These are phyloP conservation scores for Silene conica DNA, from an alignment of 148 eudicot genomes.

Conservation along the genomic window DNA sequence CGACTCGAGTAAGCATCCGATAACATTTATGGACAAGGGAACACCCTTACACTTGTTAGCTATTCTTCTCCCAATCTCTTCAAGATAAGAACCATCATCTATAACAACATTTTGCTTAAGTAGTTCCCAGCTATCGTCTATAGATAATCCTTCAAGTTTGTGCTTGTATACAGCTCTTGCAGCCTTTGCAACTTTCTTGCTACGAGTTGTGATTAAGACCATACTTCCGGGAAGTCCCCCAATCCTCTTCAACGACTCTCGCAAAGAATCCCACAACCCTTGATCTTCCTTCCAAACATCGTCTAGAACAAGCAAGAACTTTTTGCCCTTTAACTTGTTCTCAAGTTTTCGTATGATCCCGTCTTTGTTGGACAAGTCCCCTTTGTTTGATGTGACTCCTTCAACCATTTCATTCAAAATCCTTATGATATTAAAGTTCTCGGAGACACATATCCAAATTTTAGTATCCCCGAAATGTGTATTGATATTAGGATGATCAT, in stretches of 20 bases:
- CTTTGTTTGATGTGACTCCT: not conserved
- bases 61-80: not conserved
- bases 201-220: slow-evolving; percentile 14
- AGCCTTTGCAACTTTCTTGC: not conserved
- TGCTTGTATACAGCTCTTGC: not conserved
- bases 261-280: slow-evolving; percentile 8
- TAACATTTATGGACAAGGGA: slow-evolving; percentile 3
- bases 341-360: not conserved
- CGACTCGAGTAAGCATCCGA: not conserved
- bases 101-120: slow-evolving; percentile 8
- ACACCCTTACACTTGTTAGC: slow-evolving; percentile 1
- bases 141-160: not conserved
- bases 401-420: slow-evolving; percentile 13
- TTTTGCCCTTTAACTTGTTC: not conserved
- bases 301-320: slow-evolving; percentile 23
- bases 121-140: slow-evolving; percentile 17
- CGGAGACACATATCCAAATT: slow-evolving; percentile 5
- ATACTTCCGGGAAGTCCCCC: slow-evolving; percentile 13
- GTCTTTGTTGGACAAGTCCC: not conserved
- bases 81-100: not conserved
- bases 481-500: not conserved
- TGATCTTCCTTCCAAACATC: slow-evolving; percentile 18
- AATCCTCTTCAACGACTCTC: slow-evolving; percentile 9
- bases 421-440: not conserved
- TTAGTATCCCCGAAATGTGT: not conserved